Evolutionary conservation across 139 green algal genomes (phyloP).

Genomic region (Axilococcus clingmanii): DNA sequence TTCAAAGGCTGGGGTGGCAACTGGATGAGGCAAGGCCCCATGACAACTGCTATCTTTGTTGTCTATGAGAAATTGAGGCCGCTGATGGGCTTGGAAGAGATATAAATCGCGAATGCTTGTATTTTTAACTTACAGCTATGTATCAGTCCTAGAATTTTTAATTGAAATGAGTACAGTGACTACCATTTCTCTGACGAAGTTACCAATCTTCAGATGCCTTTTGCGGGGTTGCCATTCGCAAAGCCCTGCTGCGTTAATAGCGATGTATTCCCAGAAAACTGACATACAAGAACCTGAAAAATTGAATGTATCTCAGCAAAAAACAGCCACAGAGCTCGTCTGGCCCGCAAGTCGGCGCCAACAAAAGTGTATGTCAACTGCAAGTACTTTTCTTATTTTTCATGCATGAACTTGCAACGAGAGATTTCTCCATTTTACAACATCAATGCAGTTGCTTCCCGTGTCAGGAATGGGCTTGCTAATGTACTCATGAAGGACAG

Average conservation of each 20-base stretch:
- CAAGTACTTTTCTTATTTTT: background rate
- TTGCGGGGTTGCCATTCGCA: no score
- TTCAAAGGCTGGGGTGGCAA: constrained; percentile 49
- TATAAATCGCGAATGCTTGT: no score
- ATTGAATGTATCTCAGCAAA: no score
- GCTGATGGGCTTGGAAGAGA: constrained; percentile 2
- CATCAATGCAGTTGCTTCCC: constrained; percentile 9
- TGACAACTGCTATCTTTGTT: constrained; percentile 67
- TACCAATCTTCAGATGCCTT: no score
- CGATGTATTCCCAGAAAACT: no score
- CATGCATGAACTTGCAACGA: background rate
- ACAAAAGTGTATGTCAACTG: constrained; percentile 6
- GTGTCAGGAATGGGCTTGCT: constrained; percentile 2
- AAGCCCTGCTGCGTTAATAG: no score
- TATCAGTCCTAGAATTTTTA: no score
- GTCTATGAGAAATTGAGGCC: constrained; percentile 25
- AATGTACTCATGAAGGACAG: constrained; percentile 10
- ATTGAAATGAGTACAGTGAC: no score
- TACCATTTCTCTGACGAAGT: no score
- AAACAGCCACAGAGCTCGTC: constrained; percentile 15
- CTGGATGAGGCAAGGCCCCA: constrained; percentile 53
- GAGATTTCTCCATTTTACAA: background rate
- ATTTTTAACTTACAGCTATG: no score
- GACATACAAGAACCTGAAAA: no score
- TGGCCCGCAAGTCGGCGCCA: constrained; percentile 16